A percentile compares a stretch with the other conserved stretches of the same genome.
Conservation (phyloP, 1,139 yeast genomes). For the Saccharomyces pastorianus region DNA sequence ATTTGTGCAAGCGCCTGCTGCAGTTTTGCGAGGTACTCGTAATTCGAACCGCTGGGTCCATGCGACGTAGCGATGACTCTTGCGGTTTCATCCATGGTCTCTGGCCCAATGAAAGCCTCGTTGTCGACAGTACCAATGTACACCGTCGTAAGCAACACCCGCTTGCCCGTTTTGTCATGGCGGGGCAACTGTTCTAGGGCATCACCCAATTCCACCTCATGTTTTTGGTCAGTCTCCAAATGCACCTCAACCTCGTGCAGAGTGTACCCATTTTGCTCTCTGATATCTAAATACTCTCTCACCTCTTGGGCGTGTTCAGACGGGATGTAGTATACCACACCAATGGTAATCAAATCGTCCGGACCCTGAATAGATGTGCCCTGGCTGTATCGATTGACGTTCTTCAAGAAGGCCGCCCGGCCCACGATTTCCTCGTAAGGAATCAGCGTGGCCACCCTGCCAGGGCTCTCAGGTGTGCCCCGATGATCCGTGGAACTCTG, state of each 20-base stretch:
- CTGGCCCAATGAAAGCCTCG: conserved; percentile 81
- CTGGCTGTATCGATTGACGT: neutral
- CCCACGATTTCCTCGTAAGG: conserved; percentile 46
- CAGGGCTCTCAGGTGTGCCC: conserved; percentile 79
- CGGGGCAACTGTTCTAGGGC: conserved; percentile 28
- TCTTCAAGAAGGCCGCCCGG: conserved; percentile 31
- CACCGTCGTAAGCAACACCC: conserved; percentile 49
- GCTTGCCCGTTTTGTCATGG: conserved; percentile 35
- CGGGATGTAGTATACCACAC: conserved; percentile 75
- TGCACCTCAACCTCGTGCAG: conserved; percentile 62
- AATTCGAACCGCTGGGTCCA: conserved; percentile 81
- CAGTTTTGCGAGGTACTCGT: conserved; percentile 46
- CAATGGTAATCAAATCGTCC: conserved; percentile 57
- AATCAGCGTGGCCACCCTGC: conserved; percentile 77
- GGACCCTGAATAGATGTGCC: conserved; percentile 22
- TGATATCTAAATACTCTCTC: conserved; percentile 57
- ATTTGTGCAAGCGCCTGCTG: neutral
- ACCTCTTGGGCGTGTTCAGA: conserved; percentile 56
- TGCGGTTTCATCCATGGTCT: conserved; percentile 51
- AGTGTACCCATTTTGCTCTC: conserved; percentile 88
- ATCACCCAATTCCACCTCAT: conserved; percentile 19
- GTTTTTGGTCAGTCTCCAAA: conserved; percentile 31
- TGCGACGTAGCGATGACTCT: conserved; percentile 42
- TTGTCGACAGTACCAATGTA: conserved; percentile 81
- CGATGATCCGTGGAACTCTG: conserved; percentile 85